A percentile compares a stretch with the other conserved stretches of the same genome.
phyloP scores from a whole-genome alignment of 176 grass and related monocot genomes.

The Raddia guianensis region DNA sequence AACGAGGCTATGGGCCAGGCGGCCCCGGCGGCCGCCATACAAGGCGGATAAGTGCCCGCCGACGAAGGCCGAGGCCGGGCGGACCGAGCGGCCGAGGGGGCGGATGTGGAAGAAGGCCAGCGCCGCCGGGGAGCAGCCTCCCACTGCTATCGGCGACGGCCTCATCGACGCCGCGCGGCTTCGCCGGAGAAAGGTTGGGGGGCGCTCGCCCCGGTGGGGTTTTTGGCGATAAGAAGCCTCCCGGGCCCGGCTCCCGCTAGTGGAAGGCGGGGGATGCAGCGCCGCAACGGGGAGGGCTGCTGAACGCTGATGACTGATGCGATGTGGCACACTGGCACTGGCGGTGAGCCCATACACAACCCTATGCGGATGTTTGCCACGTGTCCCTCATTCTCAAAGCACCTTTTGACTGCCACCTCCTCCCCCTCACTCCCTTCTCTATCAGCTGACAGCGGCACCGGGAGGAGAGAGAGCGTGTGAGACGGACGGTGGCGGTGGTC shows the following conservation, averaged over 20 bases:
- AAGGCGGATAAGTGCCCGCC: constrained; percentile 30
- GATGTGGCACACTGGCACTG: background rate
- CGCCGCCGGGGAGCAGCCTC: constrained; percentile 49
- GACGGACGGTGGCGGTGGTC: too few relatives aligned
- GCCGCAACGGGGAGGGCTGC: too few relatives aligned
- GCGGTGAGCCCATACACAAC: too few relatives aligned
- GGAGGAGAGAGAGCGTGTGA: too few relatives aligned
- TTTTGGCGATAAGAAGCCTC: constrained; percentile 44
- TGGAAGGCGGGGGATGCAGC: constrained; percentile 32
- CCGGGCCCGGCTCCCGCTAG: constrained; percentile 15
- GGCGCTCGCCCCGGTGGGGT: background rate
- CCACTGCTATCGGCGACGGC: constrained; percentile 55
- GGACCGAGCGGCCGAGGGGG: constrained; percentile 39
- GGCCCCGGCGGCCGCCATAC: constrained; percentile 26
- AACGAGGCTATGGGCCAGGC: constrained; percentile 52
- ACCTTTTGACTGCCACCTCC: too few relatives aligned
- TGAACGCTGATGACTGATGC: background rate
- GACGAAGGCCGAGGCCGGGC: background rate
- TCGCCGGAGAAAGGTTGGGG: background rate
- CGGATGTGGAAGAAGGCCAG: constrained; percentile 57
- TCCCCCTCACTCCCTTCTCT: too few relatives aligned
- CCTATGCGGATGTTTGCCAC: too few relatives aligned
- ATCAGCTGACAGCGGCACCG: too few relatives aligned
- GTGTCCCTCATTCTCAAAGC: too few relatives aligned
- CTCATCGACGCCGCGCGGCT: constrained; percentile 17